Evolutionary conservation across 805 yeast genomes (phyloP), one percentile per base, ranked within the genome.

Genomic region (Nakazawaea ambrosiae): DNA sequence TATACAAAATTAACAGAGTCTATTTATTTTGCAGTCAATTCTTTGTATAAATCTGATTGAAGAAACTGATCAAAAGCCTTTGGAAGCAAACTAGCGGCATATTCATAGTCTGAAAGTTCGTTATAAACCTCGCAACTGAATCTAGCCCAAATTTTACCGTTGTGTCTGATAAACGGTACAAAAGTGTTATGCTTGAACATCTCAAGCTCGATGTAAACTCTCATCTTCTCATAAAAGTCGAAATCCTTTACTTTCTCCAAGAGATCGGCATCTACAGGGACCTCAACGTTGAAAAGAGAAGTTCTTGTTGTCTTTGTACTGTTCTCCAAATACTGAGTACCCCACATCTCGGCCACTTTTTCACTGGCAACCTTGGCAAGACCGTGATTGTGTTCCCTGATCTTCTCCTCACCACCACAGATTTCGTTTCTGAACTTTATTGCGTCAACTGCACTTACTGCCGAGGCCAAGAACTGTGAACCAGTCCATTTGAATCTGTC

Each of bases 51-150:
- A n/a, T n/a, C n/a, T n/a, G n/a, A n/a, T n/a, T n/a, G n/a, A n/a
- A n/a, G n/a, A n/a, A n/a, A n/a, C n/a, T n/a, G n/a, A n/a, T n/a
- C n/a, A n/a, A n/a, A n/a, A n/a, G n/a, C 57, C 14, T 58, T 48
- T 19, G 58, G 48, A 23, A 76, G 49, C 2, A 56, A 56, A 15
- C 61, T 58, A 19, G 70, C 61, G 4, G 75, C 80, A 33, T 57
- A 53, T 22, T 60, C 58, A 51, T 65, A 79, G 47, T 81, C 88
- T 5, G 58, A 58, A 12, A 70, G 45, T 32, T 76, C 81, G 43
- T 75, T 70, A 53, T 77, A 81, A 7, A 77, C 55, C 48, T 77
- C 82, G 19, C 78, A 78, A 38, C 80, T 69, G 44, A 77, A 71
- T 43, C 90, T 65, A 19, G 61, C 56, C 55, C 60, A 70, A 20